A percentile compares a stretch with the other conserved stretches of the same genome.
Conservation (phyloP, 2,329 filamentous ascomycete genomes). For the Colletotrichum eleusines region DNA sequence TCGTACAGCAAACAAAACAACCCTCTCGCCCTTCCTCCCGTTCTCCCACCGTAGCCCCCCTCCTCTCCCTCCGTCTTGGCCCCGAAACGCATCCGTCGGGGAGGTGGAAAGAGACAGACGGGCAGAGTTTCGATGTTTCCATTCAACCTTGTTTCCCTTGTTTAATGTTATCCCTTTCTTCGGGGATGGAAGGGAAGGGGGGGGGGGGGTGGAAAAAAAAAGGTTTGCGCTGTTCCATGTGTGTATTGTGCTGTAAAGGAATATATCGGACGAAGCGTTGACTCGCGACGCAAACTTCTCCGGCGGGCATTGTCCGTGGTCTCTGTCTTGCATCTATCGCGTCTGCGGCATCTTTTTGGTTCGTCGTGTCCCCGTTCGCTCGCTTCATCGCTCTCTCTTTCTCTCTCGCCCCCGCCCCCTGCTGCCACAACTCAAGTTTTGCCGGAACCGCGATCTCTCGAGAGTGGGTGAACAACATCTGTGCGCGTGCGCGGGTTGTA, state of each 20-base stretch:
- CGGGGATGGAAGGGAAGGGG: no score
- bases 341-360: background rate
- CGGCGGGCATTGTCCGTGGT: background rate
- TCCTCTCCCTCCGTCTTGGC: background rate
- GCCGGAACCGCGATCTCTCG: background rate
- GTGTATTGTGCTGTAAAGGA: background rate
- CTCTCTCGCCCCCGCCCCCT: background rate
- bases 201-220: no score
- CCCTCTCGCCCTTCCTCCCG: background rate
- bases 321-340: background rate
- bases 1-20: background rate
- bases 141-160: conserved; percentile 10
- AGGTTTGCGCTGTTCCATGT: no score
- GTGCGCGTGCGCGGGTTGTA: background rate
- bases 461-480: background rate
- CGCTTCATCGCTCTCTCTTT: background rate
- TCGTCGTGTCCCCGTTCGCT: background rate
- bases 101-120: no score
- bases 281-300: background rate
- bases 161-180: background rate
- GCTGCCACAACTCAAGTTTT: background rate
- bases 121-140: background rate
- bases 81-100: background rate
- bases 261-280: background rate
- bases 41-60: no score